Base-by-base conservation (phyloP, 2,329 filamentous ascomycete species). In the Neophaeococcomyces mojaviensis region DNA sequence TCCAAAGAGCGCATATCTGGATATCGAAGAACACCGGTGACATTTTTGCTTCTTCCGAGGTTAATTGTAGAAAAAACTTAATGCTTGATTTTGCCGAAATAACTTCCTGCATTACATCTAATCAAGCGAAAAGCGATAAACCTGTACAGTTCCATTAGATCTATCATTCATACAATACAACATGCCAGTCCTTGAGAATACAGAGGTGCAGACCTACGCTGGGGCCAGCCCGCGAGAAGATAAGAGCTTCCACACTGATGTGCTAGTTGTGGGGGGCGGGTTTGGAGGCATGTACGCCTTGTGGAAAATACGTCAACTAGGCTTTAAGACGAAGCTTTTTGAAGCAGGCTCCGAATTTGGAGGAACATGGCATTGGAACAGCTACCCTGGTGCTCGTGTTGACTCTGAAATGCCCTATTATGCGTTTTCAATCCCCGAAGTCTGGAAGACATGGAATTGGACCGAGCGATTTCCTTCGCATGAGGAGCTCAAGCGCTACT, bases 341-440 rank as follows among this genome's bases (percentile, higher is more conserved):
- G 64, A 67, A 42, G 57, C 61, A 2, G 64, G 62, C 2, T 53
- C 49, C 7, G 58, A 59, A 24, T 60, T 65, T 43, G 64, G 64
- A 30, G 51, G 53, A 13, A 47, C 51, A 0, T 80, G 77, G 77
- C 61, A 68, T 35, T 13, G 12, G 15, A 78, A 77, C 58, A 68
- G 67, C 53, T 78, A 77, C 50, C 76, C 74, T 0, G 76, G 75
- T 0, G 70, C 73, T 1, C 60, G 66, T 0, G 73, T 78, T 2
- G 78, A 81, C 60, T 73, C 69, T 0, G 68, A 75, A 41, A 65
- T 73, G 2, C 73, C 74, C 0, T 64, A 70, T 43, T 79, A 79
- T 49, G 68, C 79, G 51, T 72, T 73, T 44, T 73, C 68, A 1
- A 72, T 69, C 56, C 74, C 74, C 0, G 66, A 70, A 24, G 60